Evolutionary conservation across 148 eudicot species (phyloP).

Genomic region (Salicornia ramosissima): DNA sequence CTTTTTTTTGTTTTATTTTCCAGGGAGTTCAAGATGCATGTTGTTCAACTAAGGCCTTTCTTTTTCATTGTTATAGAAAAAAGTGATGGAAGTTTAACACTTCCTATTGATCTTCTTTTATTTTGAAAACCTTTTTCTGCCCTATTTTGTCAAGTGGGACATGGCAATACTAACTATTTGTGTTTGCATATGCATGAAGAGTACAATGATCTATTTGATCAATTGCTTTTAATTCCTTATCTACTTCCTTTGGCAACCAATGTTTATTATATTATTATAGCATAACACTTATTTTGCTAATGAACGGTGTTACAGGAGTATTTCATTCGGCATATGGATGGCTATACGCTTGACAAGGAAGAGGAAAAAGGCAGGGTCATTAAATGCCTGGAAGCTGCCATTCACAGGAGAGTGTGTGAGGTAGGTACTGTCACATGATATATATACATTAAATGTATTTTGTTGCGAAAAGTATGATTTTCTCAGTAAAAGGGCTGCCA

Average conservation of each 20-base stretch:
- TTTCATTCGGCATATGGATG: conserved; percentile 67
- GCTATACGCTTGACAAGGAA: conserved; percentile 50
- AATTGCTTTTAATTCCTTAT: conserved; percentile 13
- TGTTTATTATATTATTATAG: background rate
- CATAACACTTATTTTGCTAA: conserved; percentile 2
- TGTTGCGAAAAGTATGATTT: background rate
- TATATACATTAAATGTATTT: background rate
- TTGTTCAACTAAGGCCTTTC: conserved; percentile 33
- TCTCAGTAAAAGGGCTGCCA: no score
- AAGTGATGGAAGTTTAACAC: conserved; percentile 27
- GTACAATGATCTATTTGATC: background rate
- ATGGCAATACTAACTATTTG: background rate
- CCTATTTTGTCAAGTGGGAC: conserved; percentile 6
- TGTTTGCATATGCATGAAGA: background rate
- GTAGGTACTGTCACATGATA: conserved; percentile 24
- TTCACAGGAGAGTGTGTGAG: conserved; percentile 66
- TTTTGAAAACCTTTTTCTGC: background rate
- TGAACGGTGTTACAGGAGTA: conserved; percentile 56
- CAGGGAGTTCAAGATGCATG: conserved; percentile 31
- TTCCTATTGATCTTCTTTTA: conserved; percentile 14
- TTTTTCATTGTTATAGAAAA: conserved; percentile 23
- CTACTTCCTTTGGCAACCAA: background rate
- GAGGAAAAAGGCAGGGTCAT: conserved; percentile 65
- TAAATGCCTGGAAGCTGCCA: conserved; percentile 85
- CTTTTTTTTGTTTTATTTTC: conserved; percentile 29